Base-by-base conservation (phyloP, 495 filamentous ascomycete genomes). In the Chaetomium tenue region DNA sequence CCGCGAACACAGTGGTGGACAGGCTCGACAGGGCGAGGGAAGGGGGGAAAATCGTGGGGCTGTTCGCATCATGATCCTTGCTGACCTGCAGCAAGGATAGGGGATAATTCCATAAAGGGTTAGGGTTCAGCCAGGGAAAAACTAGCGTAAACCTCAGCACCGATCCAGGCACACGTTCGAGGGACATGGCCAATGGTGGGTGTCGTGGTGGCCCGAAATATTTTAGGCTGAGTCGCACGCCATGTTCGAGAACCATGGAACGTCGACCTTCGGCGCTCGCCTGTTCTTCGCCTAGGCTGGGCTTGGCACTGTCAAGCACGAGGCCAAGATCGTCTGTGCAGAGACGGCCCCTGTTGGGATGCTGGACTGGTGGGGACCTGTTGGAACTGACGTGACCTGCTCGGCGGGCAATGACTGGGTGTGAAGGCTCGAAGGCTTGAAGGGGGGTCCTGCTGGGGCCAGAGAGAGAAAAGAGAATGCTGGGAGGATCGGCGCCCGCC, bases 251-350 rank as follows among this genome's bases (percentile, higher is more conserved):
- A 64, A 64, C 62, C 62, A 58, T 37, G 44, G 30, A 58, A 52
- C 54, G 20, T 18, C 18, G 37, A n/a, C 2, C 28, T 39, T 12
- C 28, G 33, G 48, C 9, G 16, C 25, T 42, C 22, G n/a, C 37
- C 44, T 50, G 23, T 11, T 1, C 1, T 37, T 7, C 5, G 30
- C n/a, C 13, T 44, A 44, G 39, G 40, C 40, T 2, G 33, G 23
- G 18, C 61, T 63, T 55, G 61, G 61, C 52, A 42, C 60, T 62
- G 60, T 62, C 60, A 62, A 55, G 47, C 39, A 22, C 33, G 60
- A 30, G 54, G 60, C 50, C 60, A 62, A 62, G 51, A 39, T 7
- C n/a, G 53, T 55, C 53, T 55, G 53, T 55, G 53, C 53, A 22
- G 11, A 26, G 13, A 37, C 16, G 5, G 2, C 12, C 25, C 26